Base-by-base conservation (phyloP, 2,329 filamentous ascomycete species). In the Microcyclospora pomicola region DNA sequence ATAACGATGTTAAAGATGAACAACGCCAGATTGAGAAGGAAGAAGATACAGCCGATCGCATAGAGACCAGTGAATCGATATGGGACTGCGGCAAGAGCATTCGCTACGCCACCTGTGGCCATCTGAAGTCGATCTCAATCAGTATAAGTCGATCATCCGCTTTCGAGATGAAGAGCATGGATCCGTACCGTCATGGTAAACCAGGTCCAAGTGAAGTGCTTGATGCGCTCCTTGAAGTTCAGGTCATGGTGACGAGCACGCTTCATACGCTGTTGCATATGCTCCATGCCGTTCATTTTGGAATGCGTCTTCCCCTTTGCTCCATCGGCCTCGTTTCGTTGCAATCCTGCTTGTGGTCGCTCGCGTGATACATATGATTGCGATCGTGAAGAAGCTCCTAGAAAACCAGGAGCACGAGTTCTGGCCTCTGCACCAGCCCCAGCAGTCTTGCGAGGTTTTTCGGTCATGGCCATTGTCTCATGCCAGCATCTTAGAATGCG, bases 171-270 rank as follows among this genome's bases (percentile, higher is more conserved):
- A 12, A 9, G 31, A 34, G 9, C 6, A 34, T 32, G 9, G 30
- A 19, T 24, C 19, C 14, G 13, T 33, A 36, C 33, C 6, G 49
- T 44, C 36, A 55, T 51, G 1, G 81, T 83, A 51, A 86, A 88
- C 69, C 77, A 88, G 0, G 81, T 85, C 82, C 82, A 88, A 1
- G 75, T 77, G 45, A 76, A 70, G 58, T 78, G 74, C 36, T 69
- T 60, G 33, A 77, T 67, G n/a, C 74, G 60, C 45, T 73, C 62
- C 44, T 62, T 67, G 61, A 69, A 73, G 33, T 58, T 53, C 14
- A 71, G 53, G 12, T 50, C 39, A 37, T 50, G 50, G n/a, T 51
- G 39, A 36, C 52, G 50, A 31, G 30, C 14, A n/a, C 30, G 30
- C 30, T 31, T 9, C 19, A 24, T 24, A 24, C 19, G 7, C 19